phyloP scores from a whole-genome alignment of 345 rosid genomes.

The Salix brachista region DNA sequence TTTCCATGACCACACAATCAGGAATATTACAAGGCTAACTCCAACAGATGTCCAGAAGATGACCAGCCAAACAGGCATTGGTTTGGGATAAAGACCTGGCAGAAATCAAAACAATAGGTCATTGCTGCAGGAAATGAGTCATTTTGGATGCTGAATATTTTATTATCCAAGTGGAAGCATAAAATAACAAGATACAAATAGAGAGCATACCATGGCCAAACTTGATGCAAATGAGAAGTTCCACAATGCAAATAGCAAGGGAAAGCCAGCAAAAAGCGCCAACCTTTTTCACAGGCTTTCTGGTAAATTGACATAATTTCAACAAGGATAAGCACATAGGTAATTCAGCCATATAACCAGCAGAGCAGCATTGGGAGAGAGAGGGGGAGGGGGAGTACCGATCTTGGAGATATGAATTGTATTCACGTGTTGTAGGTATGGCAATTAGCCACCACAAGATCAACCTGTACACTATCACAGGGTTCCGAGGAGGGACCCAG shows the following conservation, averaged over 20 bases:
- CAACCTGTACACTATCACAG: constrained; percentile 80
- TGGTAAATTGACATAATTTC: constrained; percentile 20
- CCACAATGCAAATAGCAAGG: constrained; percentile 87
- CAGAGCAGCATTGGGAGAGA: background rate
- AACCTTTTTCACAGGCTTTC: constrained; percentile 82
- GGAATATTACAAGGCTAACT: constrained; percentile 44
- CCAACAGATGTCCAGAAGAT: constrained; percentile 70
- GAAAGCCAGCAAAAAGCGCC: constrained; percentile 99
- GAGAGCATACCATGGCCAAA: constrained; percentile 77
- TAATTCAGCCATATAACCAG: background rate
- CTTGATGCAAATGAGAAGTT: constrained; percentile 94
- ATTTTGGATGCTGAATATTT: background rate
- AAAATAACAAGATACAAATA: background rate
- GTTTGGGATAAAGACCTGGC: constrained; percentile 77
- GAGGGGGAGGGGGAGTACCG: constrained; percentile 36
- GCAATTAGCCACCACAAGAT: constrained; percentile 98
- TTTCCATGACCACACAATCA: constrained; percentile 73
- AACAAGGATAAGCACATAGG: background rate
- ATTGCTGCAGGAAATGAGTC: background rate
- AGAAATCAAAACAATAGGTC: background rate
- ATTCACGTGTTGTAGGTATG: constrained; percentile 91
- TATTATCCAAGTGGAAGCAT: background rate
- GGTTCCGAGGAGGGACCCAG: constrained; percentile 96
- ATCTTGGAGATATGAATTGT: constrained; percentile 95
- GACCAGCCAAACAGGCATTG: constrained; percentile 79